A percentile compares a stretch with the other conserved stretches of the same genome.
Evolutionary conservation across 352 stramenopile genomes (phyloP).

Genomic region (Phytophthora idaei): DNA sequence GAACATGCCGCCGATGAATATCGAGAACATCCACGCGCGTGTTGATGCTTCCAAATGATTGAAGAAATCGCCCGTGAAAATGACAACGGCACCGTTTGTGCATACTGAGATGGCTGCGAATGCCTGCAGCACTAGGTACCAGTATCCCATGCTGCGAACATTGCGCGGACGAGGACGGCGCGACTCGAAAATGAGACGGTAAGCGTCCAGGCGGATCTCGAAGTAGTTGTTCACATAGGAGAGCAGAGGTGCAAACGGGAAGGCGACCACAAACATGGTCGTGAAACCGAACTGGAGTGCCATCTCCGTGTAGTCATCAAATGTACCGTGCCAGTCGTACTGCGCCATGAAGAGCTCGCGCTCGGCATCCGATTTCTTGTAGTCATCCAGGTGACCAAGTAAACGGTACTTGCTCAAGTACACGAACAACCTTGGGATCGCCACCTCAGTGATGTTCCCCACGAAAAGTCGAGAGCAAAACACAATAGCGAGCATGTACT

Average conservation of each 20-base stretch:
- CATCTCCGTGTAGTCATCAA: conserved; percentile 95
- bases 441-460: conserved; percentile 80
- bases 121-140: conserved; percentile 89
- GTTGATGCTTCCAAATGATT: conserved; percentile 53
- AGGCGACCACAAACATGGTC: conserved; percentile 92
- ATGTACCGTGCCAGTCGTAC: conserved; percentile 87
- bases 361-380: conserved; percentile 65
- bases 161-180: conserved; percentile 80
- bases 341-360: conserved; percentile 78
- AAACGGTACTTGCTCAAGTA: conserved; percentile 75
- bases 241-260: conserved; percentile 92
- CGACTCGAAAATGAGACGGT: conserved; percentile 83
- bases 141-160: conserved; percentile 92
- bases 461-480: conserved; percentile 90
- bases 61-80: conserved; percentile 91
- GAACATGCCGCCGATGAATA: conserved; percentile 84
- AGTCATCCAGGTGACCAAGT: conserved; percentile 54
- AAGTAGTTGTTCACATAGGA: conserved; percentile 94
- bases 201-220: conserved; percentile 91
- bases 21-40: conserved; percentile 81
- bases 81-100: conserved; percentile 93
- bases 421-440: conserved; percentile 74
- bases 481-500: conserved; percentile 91
- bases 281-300: conserved; percentile 90
- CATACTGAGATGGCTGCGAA: conserved; percentile 92